phyloP scores from a whole-genome alignment of 108 stramenopile species.

The Schizochytrium sp. region DNA sequence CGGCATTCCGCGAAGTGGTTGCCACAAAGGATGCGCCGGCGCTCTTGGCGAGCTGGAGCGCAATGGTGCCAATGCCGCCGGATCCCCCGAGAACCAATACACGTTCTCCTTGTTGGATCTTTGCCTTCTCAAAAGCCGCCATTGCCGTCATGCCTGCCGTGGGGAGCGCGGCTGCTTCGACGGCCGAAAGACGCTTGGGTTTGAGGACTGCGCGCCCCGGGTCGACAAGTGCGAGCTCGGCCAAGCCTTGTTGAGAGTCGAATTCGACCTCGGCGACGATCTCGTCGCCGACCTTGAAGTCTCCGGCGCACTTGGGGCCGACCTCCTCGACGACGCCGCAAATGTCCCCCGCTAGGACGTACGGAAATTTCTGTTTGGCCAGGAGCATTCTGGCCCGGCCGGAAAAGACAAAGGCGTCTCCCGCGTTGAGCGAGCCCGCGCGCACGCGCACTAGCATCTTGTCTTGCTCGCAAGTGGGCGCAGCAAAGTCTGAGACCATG shows the following conservation, averaged over 20 bases:
- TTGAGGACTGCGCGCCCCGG: neutral
- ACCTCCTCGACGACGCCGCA: conserved; percentile 3
- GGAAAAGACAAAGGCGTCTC: neutral
- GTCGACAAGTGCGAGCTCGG: neutral
- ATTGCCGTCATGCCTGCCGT: neutral
- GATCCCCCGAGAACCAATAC: neutral
- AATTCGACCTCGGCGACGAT: neutral
- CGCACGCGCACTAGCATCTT: neutral
- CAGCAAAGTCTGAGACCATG: neutral
- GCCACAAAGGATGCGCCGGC: neutral
- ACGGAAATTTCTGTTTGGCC: neutral
- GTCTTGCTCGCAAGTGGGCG: neutral
- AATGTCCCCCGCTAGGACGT: neutral
- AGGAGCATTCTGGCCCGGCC: neutral
- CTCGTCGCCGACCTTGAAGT: conserved; percentile 5
- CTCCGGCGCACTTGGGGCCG: neutral
- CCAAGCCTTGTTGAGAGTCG: neutral
- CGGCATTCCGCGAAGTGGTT: neutral
- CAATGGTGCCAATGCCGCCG: neutral
- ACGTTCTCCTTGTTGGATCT: neutral
- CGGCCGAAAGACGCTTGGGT: neutral
- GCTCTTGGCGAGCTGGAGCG: neutral
- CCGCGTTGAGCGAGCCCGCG: neutral
- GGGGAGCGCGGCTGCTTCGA: neutral
- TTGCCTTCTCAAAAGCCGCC: neutral